Evolutionary conservation across 257 asterid genomes (phyloP).

Genomic region (Solanum lycopersicoides): DNA sequence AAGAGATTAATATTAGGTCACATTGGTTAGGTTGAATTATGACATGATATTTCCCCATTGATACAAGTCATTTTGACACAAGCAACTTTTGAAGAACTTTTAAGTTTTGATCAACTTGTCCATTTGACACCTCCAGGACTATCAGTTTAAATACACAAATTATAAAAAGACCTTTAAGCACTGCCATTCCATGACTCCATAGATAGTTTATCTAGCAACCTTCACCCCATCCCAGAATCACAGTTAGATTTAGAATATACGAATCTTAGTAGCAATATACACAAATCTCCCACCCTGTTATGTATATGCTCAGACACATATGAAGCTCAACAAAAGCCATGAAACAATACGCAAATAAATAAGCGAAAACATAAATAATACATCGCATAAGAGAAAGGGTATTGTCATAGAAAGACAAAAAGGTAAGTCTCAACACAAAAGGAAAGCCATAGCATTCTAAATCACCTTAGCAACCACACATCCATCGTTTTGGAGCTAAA

Average conservation of each 20-base stretch:
- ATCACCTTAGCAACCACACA: background rate
- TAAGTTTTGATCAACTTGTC: background rate
- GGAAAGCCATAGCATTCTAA: background rate
- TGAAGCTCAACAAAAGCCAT: background rate
- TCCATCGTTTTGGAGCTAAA: background rate
- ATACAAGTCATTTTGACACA: background rate
- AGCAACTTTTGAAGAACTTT: background rate
- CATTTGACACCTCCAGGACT: background rate
- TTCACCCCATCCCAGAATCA: background rate
- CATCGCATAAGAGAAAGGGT: background rate
- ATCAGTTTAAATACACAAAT: background rate
- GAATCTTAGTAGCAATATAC: background rate
- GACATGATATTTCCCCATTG: background rate
- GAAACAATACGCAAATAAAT: background rate
- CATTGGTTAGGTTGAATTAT: background rate
- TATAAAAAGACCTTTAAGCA: background rate
- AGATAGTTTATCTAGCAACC: background rate
- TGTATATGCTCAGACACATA: background rate
- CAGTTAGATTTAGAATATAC: background rate
- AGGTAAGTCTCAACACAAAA: background rate
- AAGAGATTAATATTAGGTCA: background rate
- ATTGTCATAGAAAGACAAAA: background rate
- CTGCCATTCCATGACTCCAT: no score
- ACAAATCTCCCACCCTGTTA: background rate
- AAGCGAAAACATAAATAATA: background rate